Evolutionary conservation across 2,329 filamentous ascomycete species (phyloP), one percentile per base, ranked within the genome.

Genomic region (Cordyceps tenuipes): DNA sequence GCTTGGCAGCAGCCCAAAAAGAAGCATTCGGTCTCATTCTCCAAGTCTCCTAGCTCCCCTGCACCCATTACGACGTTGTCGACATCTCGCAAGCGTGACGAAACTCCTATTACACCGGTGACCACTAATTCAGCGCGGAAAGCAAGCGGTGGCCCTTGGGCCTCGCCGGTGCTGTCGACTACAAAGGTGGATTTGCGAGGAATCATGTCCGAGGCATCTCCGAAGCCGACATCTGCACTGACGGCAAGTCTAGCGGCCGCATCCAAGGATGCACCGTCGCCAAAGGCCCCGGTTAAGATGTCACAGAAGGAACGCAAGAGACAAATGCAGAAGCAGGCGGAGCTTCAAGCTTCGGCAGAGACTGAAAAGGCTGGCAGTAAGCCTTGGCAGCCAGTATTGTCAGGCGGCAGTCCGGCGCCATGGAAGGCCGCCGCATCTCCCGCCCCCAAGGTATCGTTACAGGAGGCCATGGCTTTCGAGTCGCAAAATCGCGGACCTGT

Each of bases 241-340:
- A 83, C 82, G 3, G 77, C 78, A 4, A 79, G 79, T 5, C 68
- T 86, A 5, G 79, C 79, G 1, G 78, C 39, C 7, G 79, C 72
- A 51, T 70, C 65, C 8, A 78, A 74, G 57, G 75, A 79, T 19
- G 61, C 70, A n/a, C 23, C 66, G 60, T 59, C 69, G 61, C 54
- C 57, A 68, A 72, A 68, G 44, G 67, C 76, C 0, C 74, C 76
- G 17, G 69, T 74, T 0, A 96, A 90, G 70, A 74, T 96, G 65
- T 96, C 92, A 0, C 94, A 97, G 67, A 96, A 94, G 69, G 92
- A 97, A 71, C 86, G 91, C 23, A 97, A 96, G 75, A 89, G 84
- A 69, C 84, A 91, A 64, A 84, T 91, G 66, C 87, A 91, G 67
- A 80, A 84, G 63, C 84, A 89, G 67, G 75, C 79, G 26, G 75